Percentiles rank a stretch among this genome's conserved stretches.
phyloP scores from a whole-genome alignment of 495 filamentous ascomycete genomes.

The Talaromyces proteolyticus region DNA sequence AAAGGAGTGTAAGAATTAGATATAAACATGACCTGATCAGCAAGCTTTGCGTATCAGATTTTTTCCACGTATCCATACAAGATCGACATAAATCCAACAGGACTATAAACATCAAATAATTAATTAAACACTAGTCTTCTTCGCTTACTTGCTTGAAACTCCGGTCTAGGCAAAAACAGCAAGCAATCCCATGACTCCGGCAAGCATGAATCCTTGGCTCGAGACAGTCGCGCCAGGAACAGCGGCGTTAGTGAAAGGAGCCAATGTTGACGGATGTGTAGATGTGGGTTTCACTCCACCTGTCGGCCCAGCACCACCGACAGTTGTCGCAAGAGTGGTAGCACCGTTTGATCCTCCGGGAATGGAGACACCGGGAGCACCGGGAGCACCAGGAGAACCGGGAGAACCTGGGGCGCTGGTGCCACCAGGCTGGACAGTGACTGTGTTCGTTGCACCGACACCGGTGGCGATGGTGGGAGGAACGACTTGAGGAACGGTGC shows the following conservation, averaged over 20 bases:
- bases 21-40: background rate
- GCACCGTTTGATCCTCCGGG: too few relatives aligned
- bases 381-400: too few relatives aligned
- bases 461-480: slow-evolving; percentile 43
- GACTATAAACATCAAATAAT: background rate
- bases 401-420: background rate
- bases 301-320: slow-evolving; percentile 1
- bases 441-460: slow-evolving; percentile 39
- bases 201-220: background rate
- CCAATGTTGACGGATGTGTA: background rate
- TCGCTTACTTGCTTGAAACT: background rate
- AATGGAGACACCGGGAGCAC: too few relatives aligned
- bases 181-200: background rate
- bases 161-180: slow-evolving; percentile 1
- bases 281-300: background rate
- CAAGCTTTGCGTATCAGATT: too few relatives aligned
- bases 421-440: slow-evolving; percentile 31
- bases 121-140: background rate
- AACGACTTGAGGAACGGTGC: slow-evolving; percentile 74
- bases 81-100: background rate
- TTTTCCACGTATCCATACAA: too few relatives aligned
- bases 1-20: slow-evolving; percentile 8
- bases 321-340: slow-evolving; percentile 1
- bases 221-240: slow-evolving; percentile 4
- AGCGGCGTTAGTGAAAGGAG: slow-evolving; percentile 3